A percentile compares a stretch with the other conserved stretches of the same genome.
Evolutionary conservation across 371 early-diverging fungal genomes (phyloP).

Genomic region (Nematocida homosporus): DNA sequence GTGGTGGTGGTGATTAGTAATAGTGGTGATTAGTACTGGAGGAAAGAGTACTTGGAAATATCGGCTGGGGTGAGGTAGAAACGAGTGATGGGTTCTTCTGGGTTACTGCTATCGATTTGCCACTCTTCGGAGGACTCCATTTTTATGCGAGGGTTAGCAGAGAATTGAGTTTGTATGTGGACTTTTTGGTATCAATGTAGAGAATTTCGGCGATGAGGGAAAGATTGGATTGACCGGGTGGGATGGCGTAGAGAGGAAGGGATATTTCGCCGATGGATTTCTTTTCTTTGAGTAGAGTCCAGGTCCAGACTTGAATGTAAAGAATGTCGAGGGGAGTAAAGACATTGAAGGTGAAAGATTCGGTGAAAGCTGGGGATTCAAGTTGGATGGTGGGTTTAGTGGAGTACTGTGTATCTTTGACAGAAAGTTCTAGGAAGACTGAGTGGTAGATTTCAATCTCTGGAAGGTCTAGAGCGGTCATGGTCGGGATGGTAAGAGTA

Average conservation of each 20-base stretch:
- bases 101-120: conserved; percentile 11
- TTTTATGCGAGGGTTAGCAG: conserved; percentile 8
- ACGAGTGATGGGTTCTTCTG: not conserved
- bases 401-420: not conserved
- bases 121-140: conserved; percentile 1
- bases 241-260: not conserved
- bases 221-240: conserved; percentile 1
- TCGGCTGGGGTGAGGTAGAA: conserved; percentile 30
- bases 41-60: conserved; percentile 31
- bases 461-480: not conserved
- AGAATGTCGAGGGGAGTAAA: conserved; percentile 27
- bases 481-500: not conserved
- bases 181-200: not conserved
- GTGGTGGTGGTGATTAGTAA: not conserved
- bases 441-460: conserved; percentile 24
- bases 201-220: not conserved
- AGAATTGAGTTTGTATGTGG: conserved; percentile 33
- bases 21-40: conserved; percentile 15
- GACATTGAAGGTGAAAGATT: conserved; percentile 21
- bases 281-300: conserved; percentile 49
- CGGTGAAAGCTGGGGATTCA: not conserved
- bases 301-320: conserved; percentile 20
- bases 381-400: conserved; percentile 9
- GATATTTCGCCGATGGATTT: conserved; percentile 32
- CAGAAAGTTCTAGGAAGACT: conserved; percentile 14